Base-by-base conservation (phyloP, 495 filamentous ascomycete species). In the Daldinia caldariorum region DNA sequence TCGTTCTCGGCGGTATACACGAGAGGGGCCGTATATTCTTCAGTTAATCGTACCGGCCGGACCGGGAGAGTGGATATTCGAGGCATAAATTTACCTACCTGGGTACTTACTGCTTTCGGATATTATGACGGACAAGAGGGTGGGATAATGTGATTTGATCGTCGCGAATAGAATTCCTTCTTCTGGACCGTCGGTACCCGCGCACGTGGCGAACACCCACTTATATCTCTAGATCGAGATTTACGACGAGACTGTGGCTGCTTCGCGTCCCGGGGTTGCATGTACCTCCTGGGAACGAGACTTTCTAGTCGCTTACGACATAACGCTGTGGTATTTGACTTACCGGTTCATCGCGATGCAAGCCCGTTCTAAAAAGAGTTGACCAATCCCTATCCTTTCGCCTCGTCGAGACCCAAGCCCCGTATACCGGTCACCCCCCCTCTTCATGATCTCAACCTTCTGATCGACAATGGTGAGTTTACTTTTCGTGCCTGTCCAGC, bases 171-270 rank as follows among this genome's bases (percentile, higher is more conserved):
- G 34, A 4, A n/a, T 41, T 13, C 9, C 7, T 20, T 18, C 16
- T 43, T 18, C 45, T 53, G 58, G 45, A 51, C 58, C 34, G 45
- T 12, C 29, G n/a, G 29, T 49, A 57, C 20, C 62, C 39, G 38
- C 18, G 9, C 29, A 58, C n/a, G 4, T 22, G 51, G 32, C 16
- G 22, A 3, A 18, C 35, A 6, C 7, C 51, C 34, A 31, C 37
- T 54, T 41, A 18, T 13, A 43, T 10, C 32, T 41, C n/a, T 43
- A 54, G 60, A 63, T 63, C 49, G 60, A 54, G 60, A 63, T 55
- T 34, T 54, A 14, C 35, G 49, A 54, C 9, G 18, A 43, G 34
- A 43, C 13, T 7, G 37, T 8, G 7, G n/a, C 54, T 20, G 2
- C 10, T n/a, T 32, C 18, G 35, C 4, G 13, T 31, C 4, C 20